These are phyloP conservation scores for Quercus lobata DNA, from an alignment of 331 rosid genomes.

Conservation along the genomic window DNA sequence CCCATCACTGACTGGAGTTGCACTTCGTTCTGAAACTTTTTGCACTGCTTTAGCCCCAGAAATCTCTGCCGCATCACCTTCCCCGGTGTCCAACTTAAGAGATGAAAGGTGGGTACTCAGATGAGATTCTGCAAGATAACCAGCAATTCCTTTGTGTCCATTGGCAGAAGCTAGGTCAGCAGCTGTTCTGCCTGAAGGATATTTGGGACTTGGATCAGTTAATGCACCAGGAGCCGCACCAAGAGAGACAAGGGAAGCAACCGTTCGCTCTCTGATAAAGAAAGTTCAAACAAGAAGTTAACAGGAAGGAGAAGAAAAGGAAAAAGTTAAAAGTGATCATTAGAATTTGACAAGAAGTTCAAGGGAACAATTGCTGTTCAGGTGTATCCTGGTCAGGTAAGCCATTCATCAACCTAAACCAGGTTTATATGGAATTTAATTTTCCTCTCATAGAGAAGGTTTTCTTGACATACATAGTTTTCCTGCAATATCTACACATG, in stretches of 20 bases:
- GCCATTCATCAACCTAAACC: not conserved
- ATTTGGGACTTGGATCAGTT: conserved; percentile 66
- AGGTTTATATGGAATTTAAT: not conserved
- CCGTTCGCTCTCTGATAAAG: conserved; percentile 64
- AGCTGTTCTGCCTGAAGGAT: conserved; percentile 73
- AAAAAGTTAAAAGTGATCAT: not conserved
- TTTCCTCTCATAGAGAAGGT: not conserved
- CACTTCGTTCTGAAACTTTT: conserved; percentile 33
- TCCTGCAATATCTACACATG: not conserved
- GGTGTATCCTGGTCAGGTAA: not conserved
- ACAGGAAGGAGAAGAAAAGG: not conserved
- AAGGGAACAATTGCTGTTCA: not conserved
- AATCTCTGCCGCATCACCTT: conserved; percentile 30
- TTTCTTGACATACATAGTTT: not conserved
- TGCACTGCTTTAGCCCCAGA: conserved; percentile 41
- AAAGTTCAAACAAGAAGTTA: conserved; percentile 19
- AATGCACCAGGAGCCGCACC: conserved; percentile 79
- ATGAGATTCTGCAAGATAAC: conserved; percentile 71
- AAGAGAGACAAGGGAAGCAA: conserved; percentile 64
- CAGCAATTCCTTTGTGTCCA: conserved; percentile 92
- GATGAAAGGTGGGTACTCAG: conserved; percentile 51
- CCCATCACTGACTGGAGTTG: conserved; percentile 29
- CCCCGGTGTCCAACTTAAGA: conserved; percentile 47
- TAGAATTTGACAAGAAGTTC: not conserved
- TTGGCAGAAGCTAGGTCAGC: conserved; percentile 77